Evolutionary conservation across 75 land plant species (phyloP).

Genomic region (Cunninghamia lanceolata): DNA sequence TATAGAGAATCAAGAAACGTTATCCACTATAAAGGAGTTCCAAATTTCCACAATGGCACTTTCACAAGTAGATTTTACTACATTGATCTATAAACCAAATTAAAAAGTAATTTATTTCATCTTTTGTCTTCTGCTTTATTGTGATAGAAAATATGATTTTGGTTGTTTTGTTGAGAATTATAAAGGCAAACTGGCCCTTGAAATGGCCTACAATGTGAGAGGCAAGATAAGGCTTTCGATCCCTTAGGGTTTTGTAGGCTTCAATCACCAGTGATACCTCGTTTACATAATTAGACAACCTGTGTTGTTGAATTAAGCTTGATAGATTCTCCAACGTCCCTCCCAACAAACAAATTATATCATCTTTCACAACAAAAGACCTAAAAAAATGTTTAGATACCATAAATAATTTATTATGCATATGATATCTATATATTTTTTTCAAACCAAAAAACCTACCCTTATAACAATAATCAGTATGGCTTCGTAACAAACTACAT

Average conservation of each 20-base stretch:
- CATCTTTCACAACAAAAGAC: constrained; percentile 75
- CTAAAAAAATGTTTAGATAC: constrained; percentile 39
- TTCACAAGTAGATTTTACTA: constrained; percentile 69
- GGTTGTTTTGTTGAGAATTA: constrained; percentile 70
- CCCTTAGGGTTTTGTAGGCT: constrained; percentile 87
- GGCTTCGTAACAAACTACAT: too few species aligned
- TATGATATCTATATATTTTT: too few species aligned
- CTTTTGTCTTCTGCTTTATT: constrained; percentile 21
- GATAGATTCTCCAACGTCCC: constrained; percentile 82
- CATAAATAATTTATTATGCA: too few species aligned
- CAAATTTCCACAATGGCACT: constrained; percentile 29
- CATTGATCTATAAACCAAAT: too few species aligned
- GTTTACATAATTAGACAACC: constrained; percentile 68
- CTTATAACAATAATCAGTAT: too few species aligned
- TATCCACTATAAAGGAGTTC: too few species aligned
- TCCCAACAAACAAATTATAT: constrained; percentile 88
- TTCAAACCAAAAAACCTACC: too few species aligned
- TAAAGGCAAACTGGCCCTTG: constrained; percentile 67
- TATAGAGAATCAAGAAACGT: too few species aligned
- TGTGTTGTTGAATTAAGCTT: constrained; percentile 77
- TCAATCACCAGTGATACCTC: constrained; percentile 81
- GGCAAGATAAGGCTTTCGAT: constrained; percentile 86
- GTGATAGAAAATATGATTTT: constrained; percentile 61
- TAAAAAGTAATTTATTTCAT: not conserved
- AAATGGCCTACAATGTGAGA: constrained; percentile 80